These are phyloP conservation scores for Cutaneotrichosporon dermatis DNA, from an alignment of 1,284 basidiomycete species.

Conservation along the genomic window DNA sequence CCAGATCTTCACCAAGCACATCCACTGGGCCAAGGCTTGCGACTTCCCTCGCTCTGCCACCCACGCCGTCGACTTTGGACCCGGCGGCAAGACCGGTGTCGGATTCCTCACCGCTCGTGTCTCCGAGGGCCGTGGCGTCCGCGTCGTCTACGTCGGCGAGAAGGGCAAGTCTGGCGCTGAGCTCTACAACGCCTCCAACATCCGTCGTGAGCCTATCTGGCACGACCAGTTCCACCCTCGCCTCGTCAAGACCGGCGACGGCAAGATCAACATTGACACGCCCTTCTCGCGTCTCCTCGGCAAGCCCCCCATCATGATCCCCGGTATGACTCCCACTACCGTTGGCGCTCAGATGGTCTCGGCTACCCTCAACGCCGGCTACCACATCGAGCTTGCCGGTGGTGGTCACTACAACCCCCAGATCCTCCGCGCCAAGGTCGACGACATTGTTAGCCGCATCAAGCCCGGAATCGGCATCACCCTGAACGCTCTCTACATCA, in stretches of 20 bases:
- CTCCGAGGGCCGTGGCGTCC: slow-evolving; percentile 86
- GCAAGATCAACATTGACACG: slow-evolving; percentile 86
- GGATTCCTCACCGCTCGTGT: slow-evolving; percentile 85
- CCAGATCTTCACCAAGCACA: slow-evolving; percentile 86
- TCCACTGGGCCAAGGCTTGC: slow-evolving; percentile 89
- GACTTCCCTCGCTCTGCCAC: slow-evolving; percentile 84
- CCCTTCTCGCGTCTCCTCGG: slow-evolving; percentile 91
- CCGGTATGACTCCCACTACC: slow-evolving; percentile 95
- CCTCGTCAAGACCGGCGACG: slow-evolving; percentile 86
- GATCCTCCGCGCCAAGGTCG: slow-evolving; percentile 81
- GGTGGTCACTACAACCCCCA: slow-evolving; percentile 93
- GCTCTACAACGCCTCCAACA: slow-evolving; percentile 64
- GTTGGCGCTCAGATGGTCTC: slow-evolving; percentile 89
- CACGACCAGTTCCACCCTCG: slow-evolving; percentile 77
- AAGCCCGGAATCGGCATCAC: slow-evolving; percentile 86
- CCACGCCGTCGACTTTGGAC: slow-evolving; percentile 93
- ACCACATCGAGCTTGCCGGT: slow-evolving; percentile 93
- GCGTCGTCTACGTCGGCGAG: slow-evolving; percentile 79
- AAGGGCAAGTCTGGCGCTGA: slow-evolving; percentile 80
- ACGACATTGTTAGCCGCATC: slow-evolving; percentile 78
- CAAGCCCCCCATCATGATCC: slow-evolving; percentile 97
- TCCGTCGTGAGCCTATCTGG: slow-evolving; percentile 85
- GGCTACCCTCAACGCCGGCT: slow-evolving; percentile 87
- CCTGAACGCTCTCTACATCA: slow-evolving; percentile 95
- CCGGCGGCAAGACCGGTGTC: slow-evolving; percentile 88